These are phyloP conservation scores for Zymoseptoria ardabiliae DNA, from an alignment of 2,329 filamentous ascomycete genomes.

Conservation along the genomic window DNA sequence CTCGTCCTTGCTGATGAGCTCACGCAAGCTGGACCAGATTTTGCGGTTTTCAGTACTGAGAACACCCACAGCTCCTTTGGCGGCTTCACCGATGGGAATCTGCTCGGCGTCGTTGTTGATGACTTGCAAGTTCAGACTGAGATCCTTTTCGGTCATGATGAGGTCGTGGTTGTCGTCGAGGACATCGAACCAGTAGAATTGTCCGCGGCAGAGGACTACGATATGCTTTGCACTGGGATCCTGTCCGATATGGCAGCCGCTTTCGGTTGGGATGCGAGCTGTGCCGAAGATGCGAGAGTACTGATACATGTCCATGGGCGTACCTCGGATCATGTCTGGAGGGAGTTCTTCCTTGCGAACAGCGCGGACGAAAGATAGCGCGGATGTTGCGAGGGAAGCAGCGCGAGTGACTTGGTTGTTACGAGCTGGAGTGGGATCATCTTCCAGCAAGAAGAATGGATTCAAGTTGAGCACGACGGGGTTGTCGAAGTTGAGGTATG, in stretches of 20 bases:
- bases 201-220: conserved; percentile 85
- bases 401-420: conserved; percentile 96
- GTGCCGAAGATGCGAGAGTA: conserved; percentile 94
- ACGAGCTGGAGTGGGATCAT: conserved; percentile 90
- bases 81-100: conserved; percentile 84
- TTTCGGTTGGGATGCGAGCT: conserved; percentile 84
- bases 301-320: conserved; percentile 94
- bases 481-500: conserved; percentile 95
- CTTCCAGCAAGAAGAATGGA: conserved; percentile 93
- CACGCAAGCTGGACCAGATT: conserved; percentile 84
- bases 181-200: conserved; percentile 99
- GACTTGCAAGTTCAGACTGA: conserved; percentile 82
- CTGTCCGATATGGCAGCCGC: conserved; percentile 92
- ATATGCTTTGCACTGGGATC: conserved; percentile 90
- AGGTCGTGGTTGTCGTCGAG: conserved; percentile 88
- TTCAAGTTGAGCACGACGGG: conserved; percentile 96
- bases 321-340: conserved; percentile 76
- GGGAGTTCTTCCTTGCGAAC: conserved; percentile 88
- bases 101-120: conserved; percentile 87
- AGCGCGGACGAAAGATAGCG: conserved; percentile 84
- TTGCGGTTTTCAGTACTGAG: conserved; percentile 95
- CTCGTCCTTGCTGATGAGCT: conserved; percentile 76
- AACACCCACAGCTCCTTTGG: conserved; percentile 89
- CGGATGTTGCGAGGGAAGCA: conserved; percentile 82
- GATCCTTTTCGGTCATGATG: conserved; percentile 94